Evolutionary conservation across 1,284 basidiomycete species (phyloP), one percentile per base, ranked within the genome.

Genomic region (Porodaedalea pini): DNA sequence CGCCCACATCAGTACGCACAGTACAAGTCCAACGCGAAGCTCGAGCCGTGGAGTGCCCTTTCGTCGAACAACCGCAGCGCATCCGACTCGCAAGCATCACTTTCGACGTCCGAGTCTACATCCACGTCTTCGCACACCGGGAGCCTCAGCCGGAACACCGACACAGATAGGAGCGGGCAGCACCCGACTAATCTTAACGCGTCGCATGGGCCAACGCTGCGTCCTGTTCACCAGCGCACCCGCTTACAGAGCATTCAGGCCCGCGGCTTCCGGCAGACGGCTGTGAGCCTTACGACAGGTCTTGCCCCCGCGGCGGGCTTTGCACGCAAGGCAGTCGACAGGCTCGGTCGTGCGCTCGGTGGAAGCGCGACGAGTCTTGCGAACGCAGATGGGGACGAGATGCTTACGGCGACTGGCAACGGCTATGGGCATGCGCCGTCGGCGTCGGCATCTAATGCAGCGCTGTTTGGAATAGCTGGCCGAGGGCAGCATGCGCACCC

Each of bases 321-420:
- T 48, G 75, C 73, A 17, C 85, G 83, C 63, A 80, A 84, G 60
- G 87, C 88, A 2, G 86, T 86, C 3, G 86, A 89, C 71, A 85
- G 81, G 68, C 82, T 90, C 72, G 82, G 83, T 48, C 78, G 82
- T 51, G 82, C 81, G 37, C 81, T 77, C 75, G 81, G 79, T 31
- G 54, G 54, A 41, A 56, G 54, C 27, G 19, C 54, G 17, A 40
- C 54, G 11, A 56, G 79, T 51, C 72, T 74, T 58, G 74, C 79
- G 4, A 73, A 74, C 52, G 72, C 76, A 19, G 66, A 63, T 32
- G 65, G 68, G 61, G 71, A 71, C 8, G 68, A 72, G 8, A 72
- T 74, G 13, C 76, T 76, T 17, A 72, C 78, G 2, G 75, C 75
- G 10, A 72, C 70, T 11, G 68, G 68, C 52, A 70, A 68, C 11